These are phyloP conservation scores for Acarospora socialis DNA, from an alignment of 2,329 filamentous ascomycete genomes.

Conservation along the genomic window DNA sequence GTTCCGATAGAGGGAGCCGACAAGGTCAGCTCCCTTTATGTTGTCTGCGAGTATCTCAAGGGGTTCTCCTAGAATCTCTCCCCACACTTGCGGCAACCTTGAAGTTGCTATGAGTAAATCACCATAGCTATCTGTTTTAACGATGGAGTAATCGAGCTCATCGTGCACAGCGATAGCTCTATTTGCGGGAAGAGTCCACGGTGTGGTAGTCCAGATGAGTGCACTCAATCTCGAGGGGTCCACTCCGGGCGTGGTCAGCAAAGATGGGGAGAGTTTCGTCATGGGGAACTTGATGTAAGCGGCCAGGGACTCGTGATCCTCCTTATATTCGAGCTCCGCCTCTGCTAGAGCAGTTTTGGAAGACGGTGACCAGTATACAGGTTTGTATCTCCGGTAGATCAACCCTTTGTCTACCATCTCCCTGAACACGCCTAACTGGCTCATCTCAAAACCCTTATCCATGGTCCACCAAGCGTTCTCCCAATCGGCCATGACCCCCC, in stretches of 20 bases:
- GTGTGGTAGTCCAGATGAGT: constrained; percentile 98
- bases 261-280: constrained; percentile 30
- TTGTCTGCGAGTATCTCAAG: constrained; percentile 38
- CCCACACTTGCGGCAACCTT: constrained; percentile 37
- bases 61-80: constrained; percentile 36
- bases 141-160: constrained; percentile 57
- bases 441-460: constrained; percentile 46
- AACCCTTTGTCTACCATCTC: constrained; percentile 48
- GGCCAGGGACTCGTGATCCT: constrained; percentile 44
- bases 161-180: constrained; percentile 70
- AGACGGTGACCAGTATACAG: constrained; percentile 54
- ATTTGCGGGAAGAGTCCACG: constrained; percentile 93
- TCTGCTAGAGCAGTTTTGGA: constrained; percentile 49
- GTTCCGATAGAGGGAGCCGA: constrained; percentile 54
- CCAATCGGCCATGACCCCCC: constrained; percentile 53
- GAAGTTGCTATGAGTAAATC: constrained; percentile 57
- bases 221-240: constrained; percentile 47
- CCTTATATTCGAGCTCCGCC: constrained; percentile 51
- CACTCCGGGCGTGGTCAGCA: constrained; percentile 18
- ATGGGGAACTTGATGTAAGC: constrained; percentile 66
- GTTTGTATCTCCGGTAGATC: constrained; percentile 47
- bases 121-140: constrained; percentile 42
- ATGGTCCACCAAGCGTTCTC: constrained; percentile 48
- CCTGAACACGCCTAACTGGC: constrained; percentile 45
- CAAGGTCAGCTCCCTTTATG: constrained; percentile 52